Evolutionary conservation across 345 rosid species (phyloP).

Genomic region (Eucalyptus camaldulensis): DNA sequence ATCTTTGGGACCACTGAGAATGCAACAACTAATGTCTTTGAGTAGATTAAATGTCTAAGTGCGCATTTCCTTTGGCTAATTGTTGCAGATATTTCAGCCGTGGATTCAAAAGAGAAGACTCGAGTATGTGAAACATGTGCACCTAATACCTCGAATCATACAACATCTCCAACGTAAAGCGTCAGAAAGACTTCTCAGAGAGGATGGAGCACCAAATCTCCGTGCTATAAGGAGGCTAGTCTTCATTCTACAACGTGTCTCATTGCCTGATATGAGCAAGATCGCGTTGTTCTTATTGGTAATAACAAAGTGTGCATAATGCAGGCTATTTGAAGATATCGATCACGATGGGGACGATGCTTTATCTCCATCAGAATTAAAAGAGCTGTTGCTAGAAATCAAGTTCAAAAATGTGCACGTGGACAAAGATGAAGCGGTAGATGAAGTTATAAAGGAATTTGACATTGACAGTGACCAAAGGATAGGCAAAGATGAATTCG

Average conservation of each 20-base stretch:
- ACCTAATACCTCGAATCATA: constrained; percentile 5
- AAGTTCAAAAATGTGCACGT: constrained; percentile 2
- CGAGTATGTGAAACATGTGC: constrained; percentile 11
- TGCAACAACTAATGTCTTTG: neutral
- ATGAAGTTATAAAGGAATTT: constrained; percentile 13
- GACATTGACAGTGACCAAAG: constrained; percentile 8
- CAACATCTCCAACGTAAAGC: constrained; percentile 4
- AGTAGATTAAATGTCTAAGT: neutral
- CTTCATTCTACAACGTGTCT: neutral
- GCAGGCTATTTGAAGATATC: constrained; percentile 16
- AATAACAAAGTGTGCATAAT: neutral
- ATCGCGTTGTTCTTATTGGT: neutral
- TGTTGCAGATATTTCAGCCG: constrained; percentile 16
- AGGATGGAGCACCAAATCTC: constrained; percentile 12
- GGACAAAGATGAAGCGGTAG: constrained; percentile 2
- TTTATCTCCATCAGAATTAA: constrained; percentile 5
- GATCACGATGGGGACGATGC: constrained; percentile 4
- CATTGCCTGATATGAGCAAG: neutral
- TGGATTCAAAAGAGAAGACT: constrained; percentile 27
- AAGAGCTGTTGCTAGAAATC: constrained; percentile 13
- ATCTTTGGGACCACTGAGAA: neutral
- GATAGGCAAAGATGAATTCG: constrained; percentile 13
- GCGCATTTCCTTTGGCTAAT: neutral
- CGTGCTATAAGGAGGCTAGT: constrained; percentile 7
- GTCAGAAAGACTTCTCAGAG: constrained; percentile 6